phyloP scores from a whole-genome alignment of 352 stramenopile genomes.

The Globisporangium nodosum region DNA sequence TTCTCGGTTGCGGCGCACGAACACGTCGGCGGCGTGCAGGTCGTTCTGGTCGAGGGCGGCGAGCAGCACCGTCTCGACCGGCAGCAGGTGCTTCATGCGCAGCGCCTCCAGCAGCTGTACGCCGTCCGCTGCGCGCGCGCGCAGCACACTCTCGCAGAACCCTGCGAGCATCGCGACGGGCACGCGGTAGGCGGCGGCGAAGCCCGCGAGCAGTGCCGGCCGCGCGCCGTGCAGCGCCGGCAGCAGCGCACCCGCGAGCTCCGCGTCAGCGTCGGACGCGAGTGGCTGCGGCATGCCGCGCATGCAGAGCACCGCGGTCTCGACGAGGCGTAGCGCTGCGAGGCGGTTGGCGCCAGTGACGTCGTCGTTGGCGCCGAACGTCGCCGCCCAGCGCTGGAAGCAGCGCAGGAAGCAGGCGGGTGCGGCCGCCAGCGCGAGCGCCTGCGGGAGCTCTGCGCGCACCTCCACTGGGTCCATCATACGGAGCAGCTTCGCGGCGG shows the following conservation, averaged over 20 bases:
- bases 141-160: constrained; percentile 27
- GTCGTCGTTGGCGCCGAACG: not conserved
- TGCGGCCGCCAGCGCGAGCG: constrained; percentile 22
- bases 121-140: constrained; percentile 22
- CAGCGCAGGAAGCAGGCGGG: constrained; percentile 38
- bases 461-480: constrained; percentile 26
- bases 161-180: constrained; percentile 15
- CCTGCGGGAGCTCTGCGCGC: constrained; percentile 24
- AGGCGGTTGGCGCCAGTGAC: not conserved
- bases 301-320: constrained; percentile 18
- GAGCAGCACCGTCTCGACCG: constrained; percentile 28
- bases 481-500: constrained; percentile 27
- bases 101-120: constrained; percentile 44
- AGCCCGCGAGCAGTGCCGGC: constrained; percentile 32
- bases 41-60: constrained; percentile 47
- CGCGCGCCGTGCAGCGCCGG: constrained; percentile 25
- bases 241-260: constrained; percentile 40
- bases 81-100: constrained; percentile 35
- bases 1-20: constrained; percentile 28
- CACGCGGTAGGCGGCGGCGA: constrained; percentile 38
- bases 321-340: constrained; percentile 9
- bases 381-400: constrained; percentile 18
- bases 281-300: constrained; percentile 10
- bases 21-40: constrained; percentile 47
- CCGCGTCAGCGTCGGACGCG: constrained; percentile 24